Evolutionary conservation across 2,329 filamentous ascomycete species (phyloP), one percentile per base, ranked within the genome.

Genomic region (Verticillium albo-atrum): DNA sequence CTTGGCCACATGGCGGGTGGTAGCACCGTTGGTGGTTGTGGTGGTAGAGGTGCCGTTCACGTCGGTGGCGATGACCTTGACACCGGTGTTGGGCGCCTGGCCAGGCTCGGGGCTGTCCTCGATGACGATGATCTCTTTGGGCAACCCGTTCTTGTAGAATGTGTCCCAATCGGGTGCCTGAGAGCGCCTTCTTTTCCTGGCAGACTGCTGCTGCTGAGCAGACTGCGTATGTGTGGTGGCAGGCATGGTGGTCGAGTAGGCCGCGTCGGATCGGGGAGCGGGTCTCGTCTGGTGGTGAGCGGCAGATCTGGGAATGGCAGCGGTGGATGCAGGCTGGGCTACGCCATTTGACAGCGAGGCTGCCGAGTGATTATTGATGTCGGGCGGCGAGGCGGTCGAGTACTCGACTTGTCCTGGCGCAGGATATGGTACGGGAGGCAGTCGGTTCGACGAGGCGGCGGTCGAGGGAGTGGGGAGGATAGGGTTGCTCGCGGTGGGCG

Each of bases 71-170:
- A 73, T 71, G 28, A 78, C 70, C 68, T 75, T 79, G 42, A 73
- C 72, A 56, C 71, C 65, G n/a, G 75, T 74, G 58, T 75, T 72
- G 54, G 73, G 67, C 60, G 83, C 60, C 6, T 58, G 54, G 37
- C 63, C 80, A 59, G 82, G 81, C 60, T 83, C 82, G 56, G 89
- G 89, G 4, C 85, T 87, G 72, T 93, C 89, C 64, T 89, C 86
- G 68, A 95, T 95, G 68, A 94, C 87, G 69, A 95, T 94, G 70
- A 95, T 87, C 77, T 95, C 91, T 71, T 91, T 89, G 26, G 91
- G 91, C 27, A 92, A 77, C 4, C 91, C 91, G 72, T 94, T 93
- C 71, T 89, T 89, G 74, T 93, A 94, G 70, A 93, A 95, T 64
- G 83, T 85, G 60, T 84, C 80, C 91, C 91, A 95, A 74, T 95